Base-by-base conservation (phyloP, 2,329 filamentous ascomycete genomes). In the Hypoxylon sp. region DNA sequence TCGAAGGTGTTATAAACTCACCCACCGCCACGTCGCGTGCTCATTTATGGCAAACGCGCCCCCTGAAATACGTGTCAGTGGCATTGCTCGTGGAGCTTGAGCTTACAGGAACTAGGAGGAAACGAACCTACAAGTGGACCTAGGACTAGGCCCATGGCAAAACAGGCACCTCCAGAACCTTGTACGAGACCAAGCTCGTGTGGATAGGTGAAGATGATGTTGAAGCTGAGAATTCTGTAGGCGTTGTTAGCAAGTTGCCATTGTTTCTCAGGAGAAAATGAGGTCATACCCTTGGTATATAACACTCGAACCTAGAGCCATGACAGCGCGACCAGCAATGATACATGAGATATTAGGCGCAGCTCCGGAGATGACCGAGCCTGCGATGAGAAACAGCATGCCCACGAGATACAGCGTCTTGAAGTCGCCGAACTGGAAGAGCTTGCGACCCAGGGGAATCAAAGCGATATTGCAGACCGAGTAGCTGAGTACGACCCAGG, bases 21-120 rank as follows among this genome's bases (percentile, higher is more conserved):
- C 71, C 80, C 78, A 82, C 65, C 81, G 73, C 81, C 81, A 83
- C 4, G 77, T 80, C 0, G 77, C 78, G 4, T 73, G 63, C 4
- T 68, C 69, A 26, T 79, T 78, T 11, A 75, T 70, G 0, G 76
- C 75, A 33, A 80, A 78, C 2, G 70, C 76, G 32, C 74, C 75
- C 4, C 78, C 64, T 65, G 33, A 4, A 50, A 33, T 22, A 4
- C 76, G 11, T 42, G 18, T 56, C 24, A 65, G 48, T 9, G 16
- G 73, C 69, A 9, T 70, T 52, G 0, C 68, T 67, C 12, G 72
- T 71, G 0, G 74, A 68, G 1, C 70, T 72, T n/a, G 16, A 36
- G n/a, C 3, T 4, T 11, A 18, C 6, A 28, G n/a, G 72, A n/a
- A 6, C 71, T 68, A 2, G 69, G 69, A 75, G 4, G 62, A 62